Evolutionary conservation across 164 flowering plant genomes (phyloP), one percentile per base, ranked within the genome.

Genomic region (grape (Vitis vinifera)): DNA sequence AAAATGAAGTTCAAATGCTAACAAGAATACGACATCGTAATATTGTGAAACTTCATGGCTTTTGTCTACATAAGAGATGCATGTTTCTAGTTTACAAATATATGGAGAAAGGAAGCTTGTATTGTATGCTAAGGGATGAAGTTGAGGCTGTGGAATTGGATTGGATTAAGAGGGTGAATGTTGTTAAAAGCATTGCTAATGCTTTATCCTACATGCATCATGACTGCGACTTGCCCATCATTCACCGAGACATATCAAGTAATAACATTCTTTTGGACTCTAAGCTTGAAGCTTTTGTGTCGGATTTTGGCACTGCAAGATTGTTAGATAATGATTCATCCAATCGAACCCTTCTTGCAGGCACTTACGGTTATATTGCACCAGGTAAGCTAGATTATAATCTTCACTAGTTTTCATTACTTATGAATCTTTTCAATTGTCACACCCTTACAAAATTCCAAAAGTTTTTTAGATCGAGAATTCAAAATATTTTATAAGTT

Each of bases 201-300:
- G 66, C 66, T 6, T 19, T 63, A 17, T 49, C 53, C 2, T 31
- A 31, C 7, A 31, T 31, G 44, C 44, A 31, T 31, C 44, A 23
- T 31, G 44, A 23, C 27, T 23, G 0, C 4, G 7, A 0, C 44
- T 0, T 6, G 44, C 27, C 27, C 7, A 31, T 31, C 3, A 31
- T 31, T 31, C 44, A 31, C 0, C 8, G 44, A 31, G 44, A 31
- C 44, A 31, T 31, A 31, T 4, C 44, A 31, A 63, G 66, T 52
- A 63, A 63, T 31, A 63, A 63, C 30, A 47, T 63, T 63, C 66
- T 63, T 63, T 17, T 63, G n/a, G 49, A 63, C 15, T 63, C 66
- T 3, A n/a, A 63, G 3, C 10, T 63, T 16, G 53, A 56, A 23
- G 59, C 27, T 56, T 56, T 56, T 6, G 59, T 56, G 9, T 2